Conservation (phyloP, 805 yeast genomes). For the Ogataea methanolica region DNA sequence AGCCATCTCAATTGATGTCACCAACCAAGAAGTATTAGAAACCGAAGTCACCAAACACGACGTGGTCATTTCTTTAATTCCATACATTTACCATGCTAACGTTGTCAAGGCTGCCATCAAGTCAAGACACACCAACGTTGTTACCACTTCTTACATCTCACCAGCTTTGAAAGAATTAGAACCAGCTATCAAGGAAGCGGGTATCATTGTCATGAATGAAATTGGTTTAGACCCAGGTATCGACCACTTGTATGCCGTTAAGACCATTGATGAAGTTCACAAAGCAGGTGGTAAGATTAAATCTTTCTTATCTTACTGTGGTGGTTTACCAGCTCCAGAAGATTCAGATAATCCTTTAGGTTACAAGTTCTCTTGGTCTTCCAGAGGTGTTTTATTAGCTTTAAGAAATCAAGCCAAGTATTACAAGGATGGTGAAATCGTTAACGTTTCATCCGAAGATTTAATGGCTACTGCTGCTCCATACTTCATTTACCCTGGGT, state of each 20-base stretch:
- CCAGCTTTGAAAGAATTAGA: conserved; percentile 86
- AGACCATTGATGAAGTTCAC: conserved; percentile 97
- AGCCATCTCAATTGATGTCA: conserved; percentile 87
- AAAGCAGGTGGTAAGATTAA: conserved; percentile 84
- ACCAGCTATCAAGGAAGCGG: conserved; percentile 85
- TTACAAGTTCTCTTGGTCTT: conserved; percentile 98
- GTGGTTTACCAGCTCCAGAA: conserved; percentile 98
- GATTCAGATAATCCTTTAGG: conserved; percentile 97
- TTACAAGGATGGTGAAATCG: conserved; percentile 82
- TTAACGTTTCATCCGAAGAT: conserved; percentile 77
- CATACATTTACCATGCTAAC: conserved; percentile 88
- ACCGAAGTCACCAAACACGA: conserved; percentile 73
- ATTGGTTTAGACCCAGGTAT: conserved; percentile 99
- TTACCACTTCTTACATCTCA: conserved; percentile 95
- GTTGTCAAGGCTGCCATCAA: conserved; percentile 94
- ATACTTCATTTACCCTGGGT: conserved; percentile 94
- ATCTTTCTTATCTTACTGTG: conserved; percentile 94
- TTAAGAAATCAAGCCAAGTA: conserved; percentile 89
- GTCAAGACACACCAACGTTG: conserved; percentile 77
- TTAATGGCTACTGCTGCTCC: conserved; percentile 95
- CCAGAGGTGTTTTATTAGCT: conserved; percentile 95
- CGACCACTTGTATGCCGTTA: conserved; percentile 97
- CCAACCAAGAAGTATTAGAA: conserved; percentile 72
- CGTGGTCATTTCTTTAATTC: conserved; percentile 89
- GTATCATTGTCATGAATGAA: conserved; percentile 97